Evolutionary conservation across 768 basidiomycete species (phyloP).

Genomic region (Pleurotus tuoliensis): DNA sequence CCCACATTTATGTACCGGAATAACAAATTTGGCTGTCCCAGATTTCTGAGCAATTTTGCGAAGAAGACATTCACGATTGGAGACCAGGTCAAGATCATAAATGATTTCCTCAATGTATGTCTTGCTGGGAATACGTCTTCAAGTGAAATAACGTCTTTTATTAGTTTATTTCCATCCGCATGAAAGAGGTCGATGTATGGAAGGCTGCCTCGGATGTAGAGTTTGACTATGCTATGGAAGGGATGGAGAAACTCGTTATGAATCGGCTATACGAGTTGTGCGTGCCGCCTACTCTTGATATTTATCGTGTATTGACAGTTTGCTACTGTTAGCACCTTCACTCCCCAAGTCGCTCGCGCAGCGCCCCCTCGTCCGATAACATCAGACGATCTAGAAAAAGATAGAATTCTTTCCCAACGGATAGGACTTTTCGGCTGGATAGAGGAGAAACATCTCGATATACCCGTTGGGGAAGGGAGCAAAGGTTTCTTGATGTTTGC

Average conservation of each 20-base stretch:
- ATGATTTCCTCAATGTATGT: constrained; percentile 85
- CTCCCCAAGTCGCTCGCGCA: constrained; percentile 71
- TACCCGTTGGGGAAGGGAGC: constrained; percentile 71
- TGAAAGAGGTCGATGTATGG: constrained; percentile 86
- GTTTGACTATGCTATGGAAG: constrained; percentile 96
- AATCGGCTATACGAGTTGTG: constrained; percentile 94
- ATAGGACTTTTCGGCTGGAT: constrained; percentile 92
- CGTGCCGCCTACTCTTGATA: constrained; percentile 24
- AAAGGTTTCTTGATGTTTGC: constrained; percentile 87
- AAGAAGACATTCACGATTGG: constrained; percentile 88
- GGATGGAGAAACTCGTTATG: constrained; percentile 99
- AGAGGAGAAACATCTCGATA: constrained; percentile 82
- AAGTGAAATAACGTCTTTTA: not conserved
- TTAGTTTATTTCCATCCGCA: constrained; percentile 87
- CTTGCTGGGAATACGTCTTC: not conserved
- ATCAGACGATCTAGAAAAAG: constrained; percentile 94
- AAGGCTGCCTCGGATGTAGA: constrained; percentile 71
- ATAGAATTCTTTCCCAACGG: constrained; percentile 85
- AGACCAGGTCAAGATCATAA: constrained; percentile 94
- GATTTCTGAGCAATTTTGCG: constrained; percentile 90
- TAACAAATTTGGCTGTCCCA: constrained; percentile 24
- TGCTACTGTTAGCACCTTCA: constrained; percentile 68
- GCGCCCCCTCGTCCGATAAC: constrained; percentile 75
- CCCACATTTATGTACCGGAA: not conserved
- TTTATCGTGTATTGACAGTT: too few species aligned